Percentiles rank a stretch among this genome's conserved stretches.
These are phyloP conservation scores for Alternaria gaisen DNA, from an alignment of 2,329 filamentous ascomycete species.

Conservation along the genomic window DNA sequence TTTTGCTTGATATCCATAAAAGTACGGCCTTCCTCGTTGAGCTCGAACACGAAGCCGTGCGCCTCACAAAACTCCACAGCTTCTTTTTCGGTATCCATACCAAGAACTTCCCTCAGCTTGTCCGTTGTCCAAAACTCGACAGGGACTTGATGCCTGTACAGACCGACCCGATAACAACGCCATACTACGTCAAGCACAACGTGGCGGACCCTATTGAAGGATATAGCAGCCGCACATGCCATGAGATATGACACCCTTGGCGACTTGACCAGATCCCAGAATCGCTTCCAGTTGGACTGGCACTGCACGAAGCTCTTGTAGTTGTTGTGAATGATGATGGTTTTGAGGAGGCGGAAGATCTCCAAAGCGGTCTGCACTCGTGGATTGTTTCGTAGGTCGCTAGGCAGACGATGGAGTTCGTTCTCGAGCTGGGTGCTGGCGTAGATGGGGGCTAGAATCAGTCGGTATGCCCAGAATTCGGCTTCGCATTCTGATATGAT, in stretches of 20 bases:
- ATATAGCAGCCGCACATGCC: constrained; percentile 70
- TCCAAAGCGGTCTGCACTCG: constrained; percentile 66
- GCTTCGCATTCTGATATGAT: constrained; percentile 65
- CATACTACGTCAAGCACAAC: constrained; percentile 64
- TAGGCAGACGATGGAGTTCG: constrained; percentile 65
- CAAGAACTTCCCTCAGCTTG: constrained; percentile 61
- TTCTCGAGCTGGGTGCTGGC: constrained; percentile 63
- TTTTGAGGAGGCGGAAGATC: constrained; percentile 64
- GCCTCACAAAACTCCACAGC: constrained; percentile 63
- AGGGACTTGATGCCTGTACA: constrained; percentile 51
- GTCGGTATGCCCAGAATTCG: constrained; percentile 71
- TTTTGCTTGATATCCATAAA: constrained; percentile 65
- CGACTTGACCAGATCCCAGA: constrained; percentile 66
- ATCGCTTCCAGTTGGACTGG: constrained; percentile 65
- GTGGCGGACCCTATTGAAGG: constrained; percentile 67
- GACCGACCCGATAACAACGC: constrained; percentile 63
- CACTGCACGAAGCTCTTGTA: constrained; percentile 63
- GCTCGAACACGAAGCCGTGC: constrained; percentile 61
- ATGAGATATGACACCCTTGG: constrained; percentile 67
- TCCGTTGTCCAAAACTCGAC: constrained; percentile 64
- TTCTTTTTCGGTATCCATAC: constrained; percentile 65
- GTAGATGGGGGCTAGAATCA: constrained; percentile 57
- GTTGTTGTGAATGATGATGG: constrained; percentile 59
- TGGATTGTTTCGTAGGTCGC: constrained; percentile 59
- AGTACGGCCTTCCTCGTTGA: constrained; percentile 55